A percentile compares a stretch with the other conserved stretches of the same genome.
phyloP scores from a whole-genome alignment of 2,329 filamentous ascomycete genomes.

The Fusarium albidum region DNA sequence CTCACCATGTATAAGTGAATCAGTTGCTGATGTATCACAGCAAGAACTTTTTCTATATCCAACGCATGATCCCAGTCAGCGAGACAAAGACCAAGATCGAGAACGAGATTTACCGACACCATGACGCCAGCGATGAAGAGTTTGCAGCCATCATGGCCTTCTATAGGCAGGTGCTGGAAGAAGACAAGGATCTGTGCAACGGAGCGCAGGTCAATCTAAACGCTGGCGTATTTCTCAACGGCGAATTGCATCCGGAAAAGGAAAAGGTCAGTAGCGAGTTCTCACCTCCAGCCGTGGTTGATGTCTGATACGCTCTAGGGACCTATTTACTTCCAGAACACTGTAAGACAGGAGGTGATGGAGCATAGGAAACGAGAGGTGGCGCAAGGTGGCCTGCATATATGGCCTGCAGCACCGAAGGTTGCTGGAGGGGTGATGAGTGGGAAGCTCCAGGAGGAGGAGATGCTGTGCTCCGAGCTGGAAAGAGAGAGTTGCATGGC shows the following conservation, averaged over 20 bases:
- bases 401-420: conserved; percentile 54
- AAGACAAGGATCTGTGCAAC: conserved; percentile 70
- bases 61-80: conserved; percentile 65
- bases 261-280: conserved; percentile 63
- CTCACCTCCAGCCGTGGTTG: too few relatives aligned
- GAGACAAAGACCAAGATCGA: conserved; percentile 61
- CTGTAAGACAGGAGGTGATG: conserved; percentile 53
- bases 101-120: conserved; percentile 70
- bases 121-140: conserved; percentile 62
- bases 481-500: conserved; percentile 23
- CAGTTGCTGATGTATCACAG: conserved; percentile 30
- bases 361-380: conserved; percentile 55
- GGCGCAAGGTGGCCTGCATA: conserved; percentile 49
- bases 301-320: too few relatives aligned
- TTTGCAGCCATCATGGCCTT: conserved; percentile 65
- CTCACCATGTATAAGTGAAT: too few relatives aligned
- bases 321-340: conserved; percentile 60
- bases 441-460: conserved; percentile 38
- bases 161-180: conserved; percentile 69
- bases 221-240: conserved; percentile 67
- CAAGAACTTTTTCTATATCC: conserved; percentile 69
- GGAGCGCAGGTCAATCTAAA: conserved; percentile 67
- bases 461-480: conserved; percentile 39
- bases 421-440: conserved; percentile 34
- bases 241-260: conserved; percentile 66